These are phyloP conservation scores for Hypocrella siamensis DNA, from an alignment of 2,329 filamentous ascomycete genomes.

Conservation along the genomic window DNA sequence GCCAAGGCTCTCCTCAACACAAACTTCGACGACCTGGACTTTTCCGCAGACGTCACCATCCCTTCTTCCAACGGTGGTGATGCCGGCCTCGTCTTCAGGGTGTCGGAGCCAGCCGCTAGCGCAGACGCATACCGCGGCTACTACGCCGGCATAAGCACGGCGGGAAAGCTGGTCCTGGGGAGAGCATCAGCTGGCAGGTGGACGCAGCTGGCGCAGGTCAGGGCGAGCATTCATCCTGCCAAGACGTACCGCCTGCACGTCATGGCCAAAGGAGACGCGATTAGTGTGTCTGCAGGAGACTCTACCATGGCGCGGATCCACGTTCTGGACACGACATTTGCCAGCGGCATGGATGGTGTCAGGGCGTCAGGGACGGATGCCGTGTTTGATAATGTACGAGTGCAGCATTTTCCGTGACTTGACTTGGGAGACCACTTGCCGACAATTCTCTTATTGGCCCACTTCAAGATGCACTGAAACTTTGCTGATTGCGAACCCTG, in stretches of 20 bases:
- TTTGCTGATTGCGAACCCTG: too few relatives aligned
- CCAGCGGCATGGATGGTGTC: slow-evolving; percentile 7
- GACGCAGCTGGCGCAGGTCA: slow-evolving; percentile 3
- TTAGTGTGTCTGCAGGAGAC: slow-evolving; percentile 6
- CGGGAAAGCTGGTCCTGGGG: slow-evolving; percentile 10
- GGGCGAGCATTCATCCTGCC: slow-evolving; percentile 3
- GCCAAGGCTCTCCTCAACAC: slow-evolving; percentile 18
- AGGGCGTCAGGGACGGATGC: slow-evolving; percentile 6
- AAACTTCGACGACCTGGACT: slow-evolving; percentile 18
- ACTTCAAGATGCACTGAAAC: too few relatives aligned
- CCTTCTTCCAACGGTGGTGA: slow-evolving; percentile 7
- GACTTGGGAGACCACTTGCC: too few relatives aligned
- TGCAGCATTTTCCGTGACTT: slow-evolving; percentile 3
- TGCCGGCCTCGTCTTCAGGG: slow-evolving; percentile 21
- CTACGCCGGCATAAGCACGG: slow-evolving; percentile 15
- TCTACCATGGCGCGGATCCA: slow-evolving; percentile 4
- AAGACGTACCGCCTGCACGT: slow-evolving; percentile 5
- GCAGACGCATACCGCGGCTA: slow-evolving; percentile 8
- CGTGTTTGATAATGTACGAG: slow-evolving; percentile 8
- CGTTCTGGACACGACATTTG: slow-evolving; percentile 5
- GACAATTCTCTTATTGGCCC: too few relatives aligned
- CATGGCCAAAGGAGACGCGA: slow-evolving; percentile 3
- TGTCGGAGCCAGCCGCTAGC: slow-evolving; percentile 6
- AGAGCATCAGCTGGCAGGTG: slow-evolving; percentile 4
- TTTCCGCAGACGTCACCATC: slow-evolving; percentile 13